phyloP scores from a whole-genome alignment of 139 green algal species.

The Auxenochlorella pyrenoidosa region DNA sequence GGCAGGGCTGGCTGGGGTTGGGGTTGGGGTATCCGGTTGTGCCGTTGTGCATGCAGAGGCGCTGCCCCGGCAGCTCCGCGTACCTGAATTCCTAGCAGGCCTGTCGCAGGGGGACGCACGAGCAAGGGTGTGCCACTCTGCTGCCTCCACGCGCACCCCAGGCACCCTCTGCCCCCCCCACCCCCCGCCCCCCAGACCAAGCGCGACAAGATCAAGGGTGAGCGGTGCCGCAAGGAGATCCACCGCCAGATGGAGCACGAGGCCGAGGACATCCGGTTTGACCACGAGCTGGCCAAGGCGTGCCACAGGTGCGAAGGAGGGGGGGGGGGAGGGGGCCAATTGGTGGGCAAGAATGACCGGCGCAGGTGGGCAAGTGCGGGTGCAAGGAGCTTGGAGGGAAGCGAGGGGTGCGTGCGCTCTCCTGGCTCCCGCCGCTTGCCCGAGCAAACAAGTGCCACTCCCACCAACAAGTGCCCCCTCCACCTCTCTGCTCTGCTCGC shows the following conservation, averaged over 20 bases:
- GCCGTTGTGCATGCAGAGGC: not conserved
- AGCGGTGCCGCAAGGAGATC: slow-evolving; percentile 39
- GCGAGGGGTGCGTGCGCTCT: too few species aligned
- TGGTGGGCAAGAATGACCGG: too few species aligned
- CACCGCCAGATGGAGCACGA: slow-evolving; percentile 53
- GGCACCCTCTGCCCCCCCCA: too few species aligned
- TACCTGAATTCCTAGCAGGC: not conserved
- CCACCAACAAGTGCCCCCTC: too few species aligned
- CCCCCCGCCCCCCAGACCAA: slow-evolving; percentile 33
- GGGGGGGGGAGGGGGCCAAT: not conserved
- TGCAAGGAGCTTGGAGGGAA: too few species aligned
- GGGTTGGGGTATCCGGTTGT: not conserved
- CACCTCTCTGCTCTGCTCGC: not conserved
- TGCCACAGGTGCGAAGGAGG: slow-evolving; percentile 51
- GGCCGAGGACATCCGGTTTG: slow-evolving; percentile 87
- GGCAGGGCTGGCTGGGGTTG: not conserved
- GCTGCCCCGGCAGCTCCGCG: not conserved
- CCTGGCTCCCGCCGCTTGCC: not conserved
- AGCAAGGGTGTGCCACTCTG: too few species aligned
- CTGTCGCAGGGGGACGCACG: too few species aligned
- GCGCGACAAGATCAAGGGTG: slow-evolving; percentile 13
- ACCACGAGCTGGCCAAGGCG: slow-evolving; percentile 75
- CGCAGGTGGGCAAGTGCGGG: too few species aligned
- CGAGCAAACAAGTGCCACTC: too few species aligned
- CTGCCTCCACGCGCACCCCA: too few species aligned